Evolutionary conservation across 2,329 filamentous ascomycete genomes (phyloP).

Genomic region (Graphilbum fragrans): DNA sequence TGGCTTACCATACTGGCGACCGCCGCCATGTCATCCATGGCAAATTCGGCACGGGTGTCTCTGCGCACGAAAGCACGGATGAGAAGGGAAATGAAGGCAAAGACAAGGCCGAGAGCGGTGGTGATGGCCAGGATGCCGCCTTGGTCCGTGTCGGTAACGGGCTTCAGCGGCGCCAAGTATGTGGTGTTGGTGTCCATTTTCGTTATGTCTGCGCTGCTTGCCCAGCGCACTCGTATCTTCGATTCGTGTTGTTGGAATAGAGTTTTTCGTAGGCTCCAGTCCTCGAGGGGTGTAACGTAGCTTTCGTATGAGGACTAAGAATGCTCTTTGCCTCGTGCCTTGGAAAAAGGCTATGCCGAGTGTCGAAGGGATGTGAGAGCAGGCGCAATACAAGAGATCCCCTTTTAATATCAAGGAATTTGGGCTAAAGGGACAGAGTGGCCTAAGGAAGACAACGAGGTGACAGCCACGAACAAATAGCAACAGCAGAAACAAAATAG

Average conservation of each 20-base stretch:
- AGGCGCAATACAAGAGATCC: too few relatives aligned
- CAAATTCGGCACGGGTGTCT: constrained; percentile 16
- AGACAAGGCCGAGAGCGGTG: constrained; percentile 22
- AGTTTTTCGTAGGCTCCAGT: too few relatives aligned
- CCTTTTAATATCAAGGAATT: too few relatives aligned
- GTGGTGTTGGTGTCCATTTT: constrained; percentile 8
- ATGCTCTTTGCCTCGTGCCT: too few relatives aligned
- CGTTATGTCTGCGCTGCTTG: too few relatives aligned
- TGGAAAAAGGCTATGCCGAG: background rate
- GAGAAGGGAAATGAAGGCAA: constrained; percentile 23
- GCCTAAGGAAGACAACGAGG: too few relatives aligned
- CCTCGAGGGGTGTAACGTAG: too few relatives aligned
- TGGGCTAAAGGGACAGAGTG: too few relatives aligned
- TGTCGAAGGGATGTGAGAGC: too few relatives aligned
- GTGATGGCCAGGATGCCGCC: constrained; percentile 26
- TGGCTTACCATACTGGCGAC: constrained; percentile 15
- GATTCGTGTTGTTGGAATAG: too few relatives aligned
- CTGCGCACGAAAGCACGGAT: constrained; percentile 25
- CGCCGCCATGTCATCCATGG: constrained; percentile 22
- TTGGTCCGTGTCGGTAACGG: constrained; percentile 23
- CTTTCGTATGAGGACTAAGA: too few relatives aligned
- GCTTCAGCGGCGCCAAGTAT: constrained; percentile 19
- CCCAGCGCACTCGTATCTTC: too few relatives aligned
- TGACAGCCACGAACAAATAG: background rate
- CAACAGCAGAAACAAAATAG: background rate